Base-by-base conservation (phyloP, 1,284 basidiomycete genomes). In the Lentinus polychrous region DNA sequence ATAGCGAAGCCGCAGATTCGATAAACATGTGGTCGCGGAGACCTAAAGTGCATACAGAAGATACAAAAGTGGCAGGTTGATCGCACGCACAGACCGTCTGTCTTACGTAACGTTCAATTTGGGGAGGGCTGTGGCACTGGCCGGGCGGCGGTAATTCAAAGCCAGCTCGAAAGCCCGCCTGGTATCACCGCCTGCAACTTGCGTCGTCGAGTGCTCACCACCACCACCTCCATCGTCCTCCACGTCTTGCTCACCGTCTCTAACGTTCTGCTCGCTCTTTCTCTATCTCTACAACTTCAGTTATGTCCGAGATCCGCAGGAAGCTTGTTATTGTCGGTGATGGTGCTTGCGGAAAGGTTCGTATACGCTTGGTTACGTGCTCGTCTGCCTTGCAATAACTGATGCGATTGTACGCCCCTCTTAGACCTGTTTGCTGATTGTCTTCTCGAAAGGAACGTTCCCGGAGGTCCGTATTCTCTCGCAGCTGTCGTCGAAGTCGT, bases 381-480 rank as follows among this genome's bases (percentile, higher is more conserved):
- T 37, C 38, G 33, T 46, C 22, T 27, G 27, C 10, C 27, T 27
- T 10, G 27, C 27, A 27, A 27, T 27, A 10, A 27, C 27, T 27
- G 27, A 27, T 27, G 10, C 57, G 36, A 31, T 27, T 45, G 39
- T 39, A 48, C 24, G 34, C 41, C 33, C 48, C 48, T 43, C 40
- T 23, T 57, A 72, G 75, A 81, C 79, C 54, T 81, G 78, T 66
- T 69, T 81, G 50, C 66, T 81, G 52, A 81, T 81, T 59, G 77
- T 80, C 53, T 82, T 80, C 67, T 75, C 75, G 63, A 84, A 85
- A 72, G 83, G 83, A 52, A 82, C 82, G 53, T 88, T 88, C 76
- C 85, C 85, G 43, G 83, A 85, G 75, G 83, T 84, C 52, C 52
- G 64, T 48, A 24, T n/a, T 14, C 24, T 44, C 2, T 23, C 27